Percentiles rank a stretch among this genome's conserved stretches.
These are phyloP conservation scores for Maudiozyma bulderi DNA, from an alignment of 805 yeast genomes.

Conservation along the genomic window DNA sequence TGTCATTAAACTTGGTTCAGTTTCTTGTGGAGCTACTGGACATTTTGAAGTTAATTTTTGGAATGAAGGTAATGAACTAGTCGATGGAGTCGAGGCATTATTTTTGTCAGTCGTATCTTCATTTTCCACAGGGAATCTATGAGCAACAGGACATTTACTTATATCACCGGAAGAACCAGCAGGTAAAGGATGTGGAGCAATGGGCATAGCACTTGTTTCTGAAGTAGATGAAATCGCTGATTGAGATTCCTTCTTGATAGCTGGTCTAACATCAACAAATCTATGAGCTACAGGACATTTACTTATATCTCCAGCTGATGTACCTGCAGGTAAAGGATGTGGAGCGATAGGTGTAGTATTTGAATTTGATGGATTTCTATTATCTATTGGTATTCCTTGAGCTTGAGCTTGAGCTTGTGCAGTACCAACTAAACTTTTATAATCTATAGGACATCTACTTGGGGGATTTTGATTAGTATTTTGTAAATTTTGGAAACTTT, in stretches of 20 bases:
- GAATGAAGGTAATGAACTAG: constrained; percentile 15
- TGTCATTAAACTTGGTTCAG: neutral
- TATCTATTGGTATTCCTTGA: neutral
- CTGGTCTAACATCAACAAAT: neutral
- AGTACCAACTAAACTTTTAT: neutral
- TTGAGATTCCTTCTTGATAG: neutral
- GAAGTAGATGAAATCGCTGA: neutral
- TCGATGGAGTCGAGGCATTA: constrained; percentile 1
- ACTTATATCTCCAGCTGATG: neutral
- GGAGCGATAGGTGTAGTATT: neutral
- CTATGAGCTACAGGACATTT: constrained; percentile 15
- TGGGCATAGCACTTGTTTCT: neutral
- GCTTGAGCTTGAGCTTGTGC: neutral
- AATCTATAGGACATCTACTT: constrained; percentile 22
- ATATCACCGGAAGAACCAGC: constrained; percentile 2
- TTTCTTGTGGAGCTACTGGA: constrained; percentile 17
- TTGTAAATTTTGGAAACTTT: constrained; percentile 2
- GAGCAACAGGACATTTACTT: constrained; percentile 14
- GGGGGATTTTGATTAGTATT: neutral
- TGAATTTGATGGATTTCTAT: too few relatives aligned
- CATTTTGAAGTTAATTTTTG: constrained; percentile 21
- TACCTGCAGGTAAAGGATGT: constrained; percentile 4
- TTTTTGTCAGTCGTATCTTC: neutral
- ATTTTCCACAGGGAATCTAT: constrained; percentile 2
- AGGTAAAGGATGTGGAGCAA: constrained; percentile 6